These are phyloP conservation scores for Ammopiptanthus mongolicus DNA, from an alignment of 306 rosid species.

Conservation along the genomic window DNA sequence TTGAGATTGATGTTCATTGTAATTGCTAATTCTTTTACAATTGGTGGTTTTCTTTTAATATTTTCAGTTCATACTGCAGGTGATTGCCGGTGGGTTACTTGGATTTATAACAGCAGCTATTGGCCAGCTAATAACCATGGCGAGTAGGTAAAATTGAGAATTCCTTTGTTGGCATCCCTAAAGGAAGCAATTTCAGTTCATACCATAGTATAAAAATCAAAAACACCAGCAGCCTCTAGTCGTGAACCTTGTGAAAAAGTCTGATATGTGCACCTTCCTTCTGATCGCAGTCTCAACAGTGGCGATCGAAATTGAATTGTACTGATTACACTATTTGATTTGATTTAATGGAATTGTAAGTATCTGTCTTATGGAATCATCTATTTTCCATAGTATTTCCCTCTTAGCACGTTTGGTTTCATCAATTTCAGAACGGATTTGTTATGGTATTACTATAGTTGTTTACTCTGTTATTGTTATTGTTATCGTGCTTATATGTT, in stretches of 20 bases:
- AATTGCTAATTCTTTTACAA: neutral
- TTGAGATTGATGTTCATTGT: constrained; percentile 6
- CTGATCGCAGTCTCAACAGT: constrained; percentile 16
- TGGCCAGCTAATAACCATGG: constrained; percentile 49
- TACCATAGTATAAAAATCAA: constrained; percentile 23
- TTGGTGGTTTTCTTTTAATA: constrained; percentile 9
- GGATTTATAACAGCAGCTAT: constrained; percentile 56
- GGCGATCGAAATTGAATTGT: constrained; percentile 22
- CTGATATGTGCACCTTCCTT: constrained; percentile 21
- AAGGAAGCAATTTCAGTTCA: constrained; percentile 9
- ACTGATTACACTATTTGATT: constrained; percentile 16
- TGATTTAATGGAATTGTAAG: constrained; percentile 18
- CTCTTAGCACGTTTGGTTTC: neutral
- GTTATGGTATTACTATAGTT: neutral
- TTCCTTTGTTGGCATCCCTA: constrained; percentile 25
- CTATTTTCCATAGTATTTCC: neutral
- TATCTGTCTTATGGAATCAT: constrained; percentile 10
- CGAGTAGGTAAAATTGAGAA: constrained; percentile 21
- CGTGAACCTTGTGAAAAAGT: neutral
- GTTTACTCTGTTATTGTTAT: neutral
- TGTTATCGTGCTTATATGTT: neutral
- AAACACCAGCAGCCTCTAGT: constrained; percentile 11
- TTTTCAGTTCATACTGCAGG: constrained; percentile 50
- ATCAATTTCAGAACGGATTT: neutral
- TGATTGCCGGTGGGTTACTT: constrained; percentile 79